Evolutionary conservation across 345 rosid genomes (phyloP), one percentile per base, ranked within the genome.

Genomic region (Hibiscus tridactylites): DNA sequence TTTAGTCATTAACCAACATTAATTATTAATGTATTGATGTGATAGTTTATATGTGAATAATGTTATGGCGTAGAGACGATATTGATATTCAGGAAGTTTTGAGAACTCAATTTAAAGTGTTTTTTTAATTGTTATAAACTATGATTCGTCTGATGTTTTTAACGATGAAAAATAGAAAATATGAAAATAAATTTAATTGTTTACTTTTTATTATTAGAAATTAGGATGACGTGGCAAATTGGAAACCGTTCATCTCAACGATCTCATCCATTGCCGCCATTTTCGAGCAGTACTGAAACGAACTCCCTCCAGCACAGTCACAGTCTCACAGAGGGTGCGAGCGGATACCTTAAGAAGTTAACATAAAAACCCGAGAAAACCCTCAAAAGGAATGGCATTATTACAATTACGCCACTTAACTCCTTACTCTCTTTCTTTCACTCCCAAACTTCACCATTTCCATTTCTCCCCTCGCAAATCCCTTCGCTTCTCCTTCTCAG

Each of bases 401-500:
- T 44, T 73, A 74, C 58, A 47, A 4, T 10, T 76, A 16, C 70
- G 82, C 80, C 77, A 80, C 79, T 60, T 77, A 6, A 29, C 53
- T 3, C 73, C 67, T 67, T 60, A 70, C 61, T 15, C 78, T 62
- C 24, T 46, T 3, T 61, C 44, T 73, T 10, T 65, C 5, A 19
- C 28, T 57, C n/a, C 68, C 39, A 49, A 61, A 9, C 65, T 24
- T 46, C 10, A 46, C 53, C 76, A 63, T 76, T 78, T 79, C 87
- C 11, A 5, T 75, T 3, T 63, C 64, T 70, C 79, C 63, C 72
- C 67, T 52, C 54, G 26, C 47, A 49, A 50, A 57, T 81, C 73
- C 9, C 72, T 62, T 74, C 81, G 80, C 72, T 58, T 56, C 35
- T 57, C 73, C 74, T 73, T 77, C 77, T 78, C 85, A 1, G 8